Base-by-base conservation (phyloP, 768 basidiomycete genomes). In the Tricholomella constricta region DNA sequence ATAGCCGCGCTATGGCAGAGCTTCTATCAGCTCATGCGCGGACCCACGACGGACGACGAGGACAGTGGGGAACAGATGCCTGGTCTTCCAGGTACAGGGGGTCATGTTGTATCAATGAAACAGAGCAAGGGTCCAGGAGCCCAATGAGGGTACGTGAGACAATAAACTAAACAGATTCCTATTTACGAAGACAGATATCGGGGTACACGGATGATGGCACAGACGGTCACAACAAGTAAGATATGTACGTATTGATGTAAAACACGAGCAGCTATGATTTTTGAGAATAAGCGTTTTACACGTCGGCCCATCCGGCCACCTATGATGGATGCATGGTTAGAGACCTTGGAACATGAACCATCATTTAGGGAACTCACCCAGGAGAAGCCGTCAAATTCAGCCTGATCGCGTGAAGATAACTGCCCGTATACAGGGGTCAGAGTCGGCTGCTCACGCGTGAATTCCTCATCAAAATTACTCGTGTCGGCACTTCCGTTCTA, bases 391-490 rank as follows among this genome's bases (percentile, higher is more conserved):
- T 91, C 87, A 76, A 99, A 99, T 70, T 98, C 96, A 48, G 86
- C 81, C 72, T 99, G 97, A 65, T 98, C 94, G 44, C 86, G 86
- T 23, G 88, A 65, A 17, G 92, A 92, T 55, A 99, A 70, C 58
- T 96, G 94, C 14, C 91, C 92, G 63, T 98, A 95, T 34, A 99
- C 97, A 14, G 97, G 97, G 2, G 97, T 99, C 61, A 99, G 74
- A 1, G 95, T 98, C 12, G 97, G 97, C 68, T 97, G 91, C 68
- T 99, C 97, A 49, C 82, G 81, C 32, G 97, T 99, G 69, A 99
- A 98, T 69, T 98, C 97, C 66, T 94, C 87, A 71, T 97, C 94
- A 73, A 97, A 98, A 73, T 97, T 93, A 67, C 86, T 91, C 42
- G 89, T 91, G 73, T 92, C 90, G 36, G 89, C 88, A 57, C 85